A percentile compares a stretch with the other conserved stretches of the same genome.
Conservation (phyloP, 345 rosid species). For the Eucalyptus sideroxylon region DNA sequence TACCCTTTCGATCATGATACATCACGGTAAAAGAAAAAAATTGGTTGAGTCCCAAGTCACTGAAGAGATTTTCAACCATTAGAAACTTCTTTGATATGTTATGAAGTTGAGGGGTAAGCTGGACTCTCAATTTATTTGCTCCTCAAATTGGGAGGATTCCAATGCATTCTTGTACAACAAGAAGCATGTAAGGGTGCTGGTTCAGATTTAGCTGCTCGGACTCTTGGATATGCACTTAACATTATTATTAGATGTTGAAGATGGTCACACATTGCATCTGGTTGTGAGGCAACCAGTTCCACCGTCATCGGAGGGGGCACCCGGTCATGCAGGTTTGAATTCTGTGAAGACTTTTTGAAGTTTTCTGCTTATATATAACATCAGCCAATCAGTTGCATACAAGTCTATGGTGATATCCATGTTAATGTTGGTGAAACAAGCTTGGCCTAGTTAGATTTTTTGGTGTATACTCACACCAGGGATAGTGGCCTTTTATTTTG, state of each 20-base stretch:
- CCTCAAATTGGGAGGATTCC: not conserved
- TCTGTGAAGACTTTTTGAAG: not conserved
- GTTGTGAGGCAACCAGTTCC: constrained; percentile 66
- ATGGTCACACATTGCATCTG: constrained; percentile 76
- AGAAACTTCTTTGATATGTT: not conserved
- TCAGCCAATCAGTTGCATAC: not conserved
- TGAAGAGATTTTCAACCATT: not conserved
- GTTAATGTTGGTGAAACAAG: not conserved
- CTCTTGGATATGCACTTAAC: constrained; percentile 15
- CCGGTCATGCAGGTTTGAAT: constrained; percentile 34
- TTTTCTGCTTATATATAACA: not conserved
- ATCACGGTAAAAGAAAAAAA: not conserved
- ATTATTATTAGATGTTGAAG: constrained; percentile 55
- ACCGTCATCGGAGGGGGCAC: constrained; percentile 28
- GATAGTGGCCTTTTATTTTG: not conserved
- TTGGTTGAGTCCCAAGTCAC: not conserved
- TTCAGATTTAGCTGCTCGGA: not conserved
- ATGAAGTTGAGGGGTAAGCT: not conserved
- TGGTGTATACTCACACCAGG: not conserved
- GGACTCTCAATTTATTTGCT: not conserved
- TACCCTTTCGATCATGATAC: not conserved
- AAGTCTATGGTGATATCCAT: not conserved
- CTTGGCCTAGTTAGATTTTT: not conserved
- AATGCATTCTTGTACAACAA: not conserved
- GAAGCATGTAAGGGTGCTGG: not conserved